These are phyloP conservation scores for Leccinum subgranulosum DNA, from an alignment of 768 basidiomycete species.

Conservation along the genomic window DNA sequence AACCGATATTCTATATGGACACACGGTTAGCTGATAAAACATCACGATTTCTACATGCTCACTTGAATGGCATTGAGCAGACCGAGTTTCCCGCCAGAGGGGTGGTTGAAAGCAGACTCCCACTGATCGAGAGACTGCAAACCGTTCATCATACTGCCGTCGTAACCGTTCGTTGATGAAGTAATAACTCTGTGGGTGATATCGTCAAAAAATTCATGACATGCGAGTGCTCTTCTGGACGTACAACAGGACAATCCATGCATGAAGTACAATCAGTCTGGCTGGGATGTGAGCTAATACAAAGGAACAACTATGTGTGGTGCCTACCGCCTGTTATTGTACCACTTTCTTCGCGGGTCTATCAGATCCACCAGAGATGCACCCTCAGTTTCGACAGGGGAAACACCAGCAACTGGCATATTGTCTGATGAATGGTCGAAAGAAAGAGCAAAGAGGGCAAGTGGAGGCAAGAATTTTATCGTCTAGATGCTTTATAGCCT, in stretches of 20 bases:
- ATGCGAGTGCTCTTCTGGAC: slow-evolving; percentile 13
- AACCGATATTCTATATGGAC: background rate
- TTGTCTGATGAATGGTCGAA: background rate
- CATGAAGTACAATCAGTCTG: slow-evolving; percentile 61
- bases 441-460: background rate
- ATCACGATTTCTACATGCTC: background rate
- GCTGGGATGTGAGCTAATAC: background rate
- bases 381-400: slow-evolving; percentile 20
- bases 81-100: slow-evolving; percentile 22
- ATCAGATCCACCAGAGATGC: slow-evolving; percentile 51
- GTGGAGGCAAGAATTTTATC: background rate
- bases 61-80: background rate
- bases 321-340: slow-evolving; percentile 66
- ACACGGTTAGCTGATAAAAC: background rate
- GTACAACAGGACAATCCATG: slow-evolving; percentile 67
- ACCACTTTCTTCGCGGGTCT: slow-evolving; percentile 69
- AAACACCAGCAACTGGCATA: slow-evolving; percentile 48
- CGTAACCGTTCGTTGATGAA: slow-evolving; percentile 73
- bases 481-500: background rate
- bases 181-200: slow-evolving; percentile 55
- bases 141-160: slow-evolving; percentile 80
- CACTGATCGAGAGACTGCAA: slow-evolving; percentile 67
- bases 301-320: background rate
- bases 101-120: slow-evolving; percentile 57
- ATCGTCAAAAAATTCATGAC: background rate